Evolutionary conservation across 371 early-diverging fungal species (phyloP), one percentile per base, ranked within the genome.

Genomic region (Syncephalastrum racemosum): DNA sequence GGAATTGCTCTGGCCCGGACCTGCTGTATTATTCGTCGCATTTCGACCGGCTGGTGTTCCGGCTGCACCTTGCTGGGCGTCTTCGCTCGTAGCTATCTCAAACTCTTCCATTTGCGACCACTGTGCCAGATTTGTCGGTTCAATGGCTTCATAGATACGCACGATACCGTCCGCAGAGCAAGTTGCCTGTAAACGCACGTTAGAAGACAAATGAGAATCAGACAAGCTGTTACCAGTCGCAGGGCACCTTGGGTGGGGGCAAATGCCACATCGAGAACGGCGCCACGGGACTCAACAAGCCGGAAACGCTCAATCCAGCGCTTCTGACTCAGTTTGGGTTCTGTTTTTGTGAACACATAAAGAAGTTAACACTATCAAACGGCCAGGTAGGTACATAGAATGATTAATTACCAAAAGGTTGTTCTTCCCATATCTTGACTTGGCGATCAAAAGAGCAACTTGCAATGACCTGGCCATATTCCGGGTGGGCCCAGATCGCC

Each of bases 401-500:
- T 25, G 2, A 15, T 23, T 7, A 31, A 50, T 67, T 73, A 88
- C 88, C 90, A 47, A 81, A 70, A 36, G 89, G 86, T 50, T 87
- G 85, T 67, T 96, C 95, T 62, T 95, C 93, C 92, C 94, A 96
- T 19, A 97, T 89, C 58, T 87, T 83, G 4, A 95, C 91, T 19
- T 88, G 87, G 23, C 94, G 78, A 70, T 97, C 97, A 63, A 93
- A 88, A 18, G 95, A 94, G 59, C 94, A 93, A 10, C 92, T 88
- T 1, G 96, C 96, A 56, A 97, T 79, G 4, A 96, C 82, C 63
- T 91, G 91, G 1, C 96, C 96, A 62, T 88, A 96, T 65, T 95
- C 96, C 7, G 97, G 96, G 75, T 93, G 90, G 8, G 94, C 91
- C 94, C 95, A 97, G 49, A 84, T 70, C 4, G 92, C 90, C 64